Conservation (phyloP, 495 filamentous ascomycete species). For the Neurospora tetrasperma region DNA sequence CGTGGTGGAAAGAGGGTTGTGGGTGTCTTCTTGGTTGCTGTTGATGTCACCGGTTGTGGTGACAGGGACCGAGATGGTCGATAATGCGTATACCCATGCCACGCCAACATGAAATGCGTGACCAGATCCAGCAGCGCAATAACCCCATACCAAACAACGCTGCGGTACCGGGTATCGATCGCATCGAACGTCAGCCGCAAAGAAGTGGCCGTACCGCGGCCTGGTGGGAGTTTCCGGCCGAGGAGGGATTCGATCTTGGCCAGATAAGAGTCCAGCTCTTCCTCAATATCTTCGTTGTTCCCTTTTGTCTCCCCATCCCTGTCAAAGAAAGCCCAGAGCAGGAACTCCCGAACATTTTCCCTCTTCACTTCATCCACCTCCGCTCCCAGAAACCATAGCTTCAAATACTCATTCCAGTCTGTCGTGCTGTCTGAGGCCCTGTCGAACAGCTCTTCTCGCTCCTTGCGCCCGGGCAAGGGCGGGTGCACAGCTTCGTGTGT, state of each 20-base stretch:
- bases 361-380: slow-evolving; percentile 45
- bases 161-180: slow-evolving; percentile 49
- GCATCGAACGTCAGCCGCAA: slow-evolving; percentile 56
- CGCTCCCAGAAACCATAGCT: slow-evolving; percentile 55
- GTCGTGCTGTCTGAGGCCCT: slow-evolving; percentile 44
- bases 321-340: slow-evolving; percentile 55
- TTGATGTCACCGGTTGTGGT: not conserved
- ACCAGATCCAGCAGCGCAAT: slow-evolving; percentile 25
- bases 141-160: slow-evolving; percentile 52
- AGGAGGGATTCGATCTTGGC: slow-evolving; percentile 37
- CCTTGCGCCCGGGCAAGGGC: slow-evolving; percentile 25
- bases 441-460: slow-evolving; percentile 41
- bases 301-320: slow-evolving; percentile 20
- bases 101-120: slow-evolving; percentile 27
- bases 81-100: slow-evolving; percentile 41
- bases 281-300: slow-evolving; percentile 29
- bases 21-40: slow-evolving; percentile 5
- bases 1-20: slow-evolving; percentile 49
- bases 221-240: slow-evolving; percentile 36
- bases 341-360: slow-evolving; percentile 57
- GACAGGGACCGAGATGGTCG: slow-evolving; percentile 8
- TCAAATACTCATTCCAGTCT: slow-evolving; percentile 46
- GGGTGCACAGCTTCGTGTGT: slow-evolving; percentile 45
- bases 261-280: slow-evolving; percentile 51
- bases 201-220: slow-evolving; percentile 41